Percentiles rank a stretch among this genome's conserved stretches.
These are phyloP conservation scores for Nepenthes gracilis DNA, from an alignment of 148 eudicot genomes.

Conservation along the genomic window DNA sequence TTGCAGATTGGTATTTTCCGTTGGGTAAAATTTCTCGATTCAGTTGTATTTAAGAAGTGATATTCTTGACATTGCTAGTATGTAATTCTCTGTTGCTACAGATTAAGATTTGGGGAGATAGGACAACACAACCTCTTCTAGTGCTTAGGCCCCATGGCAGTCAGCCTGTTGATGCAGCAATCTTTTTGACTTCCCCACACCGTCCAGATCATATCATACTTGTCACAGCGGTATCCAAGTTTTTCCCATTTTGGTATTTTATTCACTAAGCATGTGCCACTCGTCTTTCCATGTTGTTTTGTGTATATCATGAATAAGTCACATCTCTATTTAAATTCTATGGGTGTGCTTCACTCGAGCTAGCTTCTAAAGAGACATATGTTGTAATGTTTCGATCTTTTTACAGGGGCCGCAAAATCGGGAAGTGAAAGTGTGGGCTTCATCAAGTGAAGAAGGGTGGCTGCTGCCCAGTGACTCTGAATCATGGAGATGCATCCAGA, in stretches of 20 bases:
- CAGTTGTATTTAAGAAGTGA: background rate
- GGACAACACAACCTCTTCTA: conserved; percentile 59
- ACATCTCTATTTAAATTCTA: background rate
- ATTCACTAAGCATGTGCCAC: background rate
- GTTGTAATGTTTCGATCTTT: background rate
- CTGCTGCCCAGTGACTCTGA: conserved; percentile 94
- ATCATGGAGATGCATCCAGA: conserved; percentile 87
- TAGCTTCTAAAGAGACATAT: background rate
- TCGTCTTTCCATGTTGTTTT: background rate
- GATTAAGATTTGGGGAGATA: conserved; percentile 98
- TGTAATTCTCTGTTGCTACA: conserved; percentile 14
- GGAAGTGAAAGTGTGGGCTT: conserved; percentile 84
- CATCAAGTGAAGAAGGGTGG: conserved; percentile 97
- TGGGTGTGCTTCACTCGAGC: background rate
- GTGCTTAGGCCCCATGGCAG: conserved; percentile 90
- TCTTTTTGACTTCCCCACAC: conserved; percentile 73
- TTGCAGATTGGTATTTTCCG: too few species aligned
- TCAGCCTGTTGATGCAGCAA: conserved; percentile 85
- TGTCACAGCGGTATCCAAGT: conserved; percentile 67
- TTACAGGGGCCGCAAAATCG: conserved; percentile 82
- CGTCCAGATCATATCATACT: conserved; percentile 91
- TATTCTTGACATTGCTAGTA: background rate
- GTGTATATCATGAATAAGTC: background rate
- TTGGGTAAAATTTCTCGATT: background rate
- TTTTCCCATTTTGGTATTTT: background rate